Base-by-base conservation (phyloP, 2,329 filamentous ascomycete species). In the Xylariaceae sp. region DNA sequence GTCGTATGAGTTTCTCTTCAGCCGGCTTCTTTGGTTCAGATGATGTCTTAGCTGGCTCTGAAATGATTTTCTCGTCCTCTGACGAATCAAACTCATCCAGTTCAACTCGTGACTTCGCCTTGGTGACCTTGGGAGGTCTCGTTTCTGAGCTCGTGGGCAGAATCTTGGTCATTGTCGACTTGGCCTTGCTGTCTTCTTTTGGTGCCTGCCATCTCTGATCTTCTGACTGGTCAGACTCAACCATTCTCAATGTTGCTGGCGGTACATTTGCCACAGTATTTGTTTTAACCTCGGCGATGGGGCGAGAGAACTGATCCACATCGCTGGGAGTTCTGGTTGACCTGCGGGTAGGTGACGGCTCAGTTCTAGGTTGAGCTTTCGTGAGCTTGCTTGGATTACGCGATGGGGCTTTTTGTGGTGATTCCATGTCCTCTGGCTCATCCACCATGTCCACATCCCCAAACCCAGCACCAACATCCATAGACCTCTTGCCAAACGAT, bases 41-140 rank as follows among this genome's bases (percentile, higher is more conserved):
- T 25, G 59, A 46, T 21, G 58, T 42, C 14, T 47, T 54, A 16
- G 45, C 51, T 33, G 63, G 60, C 34, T 62, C 60, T 5, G 61
- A 48, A 5, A 55, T 45, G n/a, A 66, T 61, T n/a, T 70, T 64
- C 27, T 73, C 72, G 1, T 69, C 68, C 7, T 74, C 73, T 5
- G 77, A 77, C 42, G 76, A 77, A 50, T 86, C 85, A 37, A 86
- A 85, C 52, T 86, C 84, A 57, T 89, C 86, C 11, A 89, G 71
- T 44, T 83, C 82, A 50, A 83, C 73, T 20, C 83, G 79, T 14
- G 78, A 69, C 51, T 80, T 82, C 1, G 82, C 76, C 53, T 76
- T 75, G 46, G 74, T 79, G 35, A 76, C 71, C 63, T 81, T 80
- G 46, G 75, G 70, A 16, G 76, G 77, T 57, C 75, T 79, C 2